Conservation (phyloP, 2,329 filamentous ascomycete genomes). For the Beauveria australis region DNA sequence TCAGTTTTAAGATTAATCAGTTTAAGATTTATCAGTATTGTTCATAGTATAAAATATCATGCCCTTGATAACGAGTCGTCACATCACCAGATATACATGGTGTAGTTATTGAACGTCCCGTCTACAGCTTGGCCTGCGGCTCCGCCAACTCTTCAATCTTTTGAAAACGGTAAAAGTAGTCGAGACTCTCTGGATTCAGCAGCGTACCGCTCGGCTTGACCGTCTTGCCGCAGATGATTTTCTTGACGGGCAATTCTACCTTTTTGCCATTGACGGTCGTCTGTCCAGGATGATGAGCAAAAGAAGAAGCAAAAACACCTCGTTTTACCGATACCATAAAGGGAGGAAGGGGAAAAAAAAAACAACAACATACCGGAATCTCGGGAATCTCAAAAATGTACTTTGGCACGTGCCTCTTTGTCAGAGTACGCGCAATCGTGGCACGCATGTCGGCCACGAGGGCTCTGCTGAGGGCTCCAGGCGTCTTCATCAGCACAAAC, state of each 20-base stretch:
- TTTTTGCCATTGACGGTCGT: conserved; percentile 80
- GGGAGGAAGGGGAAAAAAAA: background rate
- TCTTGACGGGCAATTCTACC: conserved; percentile 76
- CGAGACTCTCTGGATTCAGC: conserved; percentile 64
- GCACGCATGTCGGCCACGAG: too few species aligned
- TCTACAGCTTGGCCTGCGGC: conserved; percentile 24
- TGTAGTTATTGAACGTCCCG: background rate
- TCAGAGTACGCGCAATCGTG: too few species aligned
- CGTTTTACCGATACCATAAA: too few species aligned
- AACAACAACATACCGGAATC: too few species aligned
- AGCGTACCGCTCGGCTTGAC: conserved; percentile 71
- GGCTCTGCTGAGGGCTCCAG: too few species aligned
- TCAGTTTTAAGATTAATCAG: background rate
- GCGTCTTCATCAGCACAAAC: too few species aligned
- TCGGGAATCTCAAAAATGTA: too few species aligned
- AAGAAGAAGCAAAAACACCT: background rate
- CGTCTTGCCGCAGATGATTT: conserved; percentile 67
- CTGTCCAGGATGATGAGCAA: conserved; percentile 28
- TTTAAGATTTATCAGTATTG: background rate
- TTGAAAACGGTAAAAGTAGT: conserved; percentile 70
- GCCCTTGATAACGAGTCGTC: background rate
- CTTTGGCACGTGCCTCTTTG: too few species aligned
- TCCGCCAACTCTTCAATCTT: conserved; percentile 26
- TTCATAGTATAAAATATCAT: background rate
- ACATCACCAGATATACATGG: background rate